Conservation (phyloP, 495 filamentous ascomycete genomes). For the Penicillium diatomitis region DNA sequence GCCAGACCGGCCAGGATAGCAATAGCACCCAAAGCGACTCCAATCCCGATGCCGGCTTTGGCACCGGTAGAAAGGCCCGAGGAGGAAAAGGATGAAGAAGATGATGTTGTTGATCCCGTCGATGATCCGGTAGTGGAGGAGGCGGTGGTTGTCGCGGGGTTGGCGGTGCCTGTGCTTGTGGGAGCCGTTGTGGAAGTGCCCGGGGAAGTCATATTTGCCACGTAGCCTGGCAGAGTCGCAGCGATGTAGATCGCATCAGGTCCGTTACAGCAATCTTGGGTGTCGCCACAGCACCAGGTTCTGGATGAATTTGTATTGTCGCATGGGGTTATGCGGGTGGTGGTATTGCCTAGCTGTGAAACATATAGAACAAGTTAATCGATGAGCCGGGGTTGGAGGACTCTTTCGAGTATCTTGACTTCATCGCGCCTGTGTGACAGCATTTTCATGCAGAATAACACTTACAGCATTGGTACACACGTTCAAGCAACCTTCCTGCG, state of each 20-base stretch:
- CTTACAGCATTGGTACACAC: slow-evolving; percentile 1
- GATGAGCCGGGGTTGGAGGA: no score
- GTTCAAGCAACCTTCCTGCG: slow-evolving; percentile 3
- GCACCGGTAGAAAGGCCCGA: not conserved
- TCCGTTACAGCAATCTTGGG: not conserved
- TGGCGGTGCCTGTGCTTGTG: not conserved
- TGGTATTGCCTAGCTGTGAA: not conserved
- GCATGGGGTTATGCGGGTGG: not conserved
- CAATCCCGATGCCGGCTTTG: not conserved
- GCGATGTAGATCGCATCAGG: not conserved
- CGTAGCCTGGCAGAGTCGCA: not conserved
- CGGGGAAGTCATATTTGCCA: not conserved
- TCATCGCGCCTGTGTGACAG: no score
- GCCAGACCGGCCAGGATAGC: not conserved
- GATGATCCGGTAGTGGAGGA: not conserved
- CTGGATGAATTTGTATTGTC: not conserved
- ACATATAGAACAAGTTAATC: no score
- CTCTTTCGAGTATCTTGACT: no score
- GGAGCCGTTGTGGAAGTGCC: not conserved
- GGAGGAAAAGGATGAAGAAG: not conserved
- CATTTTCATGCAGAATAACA: not conserved
- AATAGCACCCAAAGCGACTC: not conserved
- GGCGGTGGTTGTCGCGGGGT: not conserved
- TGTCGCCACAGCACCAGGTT: not conserved
- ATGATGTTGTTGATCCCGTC: not conserved